A percentile compares a stretch with the other conserved stretches of the same genome.
Evolutionary conservation across 129 eudicot species (phyloP).

Genomic region (Centella asiatica): DNA sequence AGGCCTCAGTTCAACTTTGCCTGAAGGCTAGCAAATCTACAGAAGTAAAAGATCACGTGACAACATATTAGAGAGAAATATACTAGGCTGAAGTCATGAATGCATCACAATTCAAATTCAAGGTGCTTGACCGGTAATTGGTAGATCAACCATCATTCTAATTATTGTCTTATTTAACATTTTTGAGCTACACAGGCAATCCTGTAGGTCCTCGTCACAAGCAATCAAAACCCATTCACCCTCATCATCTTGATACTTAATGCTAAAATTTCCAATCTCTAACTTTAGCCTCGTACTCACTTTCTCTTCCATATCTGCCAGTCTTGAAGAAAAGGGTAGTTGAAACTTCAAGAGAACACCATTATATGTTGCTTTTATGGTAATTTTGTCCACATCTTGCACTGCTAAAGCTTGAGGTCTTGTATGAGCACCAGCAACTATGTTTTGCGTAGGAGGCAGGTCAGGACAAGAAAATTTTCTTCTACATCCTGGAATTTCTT

Average conservation of each 20-base stretch:
- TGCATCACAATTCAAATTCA: not conserved
- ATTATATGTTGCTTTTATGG: conserved; percentile 22
- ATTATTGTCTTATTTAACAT: not conserved
- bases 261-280: conserved; percentile 9
- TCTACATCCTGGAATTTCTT: not conserved
- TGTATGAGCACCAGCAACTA: not conserved
- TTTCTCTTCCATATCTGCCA: conserved; percentile 19
- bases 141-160: not conserved
- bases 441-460: not conserved
- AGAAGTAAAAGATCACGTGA: no score
- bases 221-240: conserved; percentile 24
- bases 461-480: no score
- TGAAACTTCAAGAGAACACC: conserved; percentile 21
- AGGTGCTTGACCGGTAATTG: not conserved
- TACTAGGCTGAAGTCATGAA: no score
- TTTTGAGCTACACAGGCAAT: not conserved
- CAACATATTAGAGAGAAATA: no score
- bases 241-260: conserved; percentile 21
- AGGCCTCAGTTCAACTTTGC: no score
- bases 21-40: no score
- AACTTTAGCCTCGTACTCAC: conserved; percentile 21
- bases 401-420: no score
- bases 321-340: conserved; percentile 9
- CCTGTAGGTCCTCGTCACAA: conserved; percentile 8
- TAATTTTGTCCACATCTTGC: not conserved